Evolutionary conservation across 345 rosid species (phyloP).

Genomic region (Mallotus nudiflorus): DNA sequence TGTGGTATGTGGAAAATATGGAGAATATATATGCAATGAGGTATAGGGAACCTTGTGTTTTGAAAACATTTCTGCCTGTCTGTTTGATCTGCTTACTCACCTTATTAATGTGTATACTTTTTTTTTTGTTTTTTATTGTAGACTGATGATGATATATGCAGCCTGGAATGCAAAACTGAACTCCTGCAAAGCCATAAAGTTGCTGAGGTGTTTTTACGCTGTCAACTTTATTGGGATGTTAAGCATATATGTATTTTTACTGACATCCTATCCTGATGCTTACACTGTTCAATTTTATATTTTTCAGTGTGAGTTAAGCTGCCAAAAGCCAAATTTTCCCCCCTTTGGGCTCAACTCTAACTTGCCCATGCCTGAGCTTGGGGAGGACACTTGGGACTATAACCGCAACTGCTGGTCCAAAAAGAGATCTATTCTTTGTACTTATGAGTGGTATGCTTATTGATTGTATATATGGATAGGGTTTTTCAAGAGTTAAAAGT

Average conservation of each 20-base stretch:
- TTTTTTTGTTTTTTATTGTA: too few species aligned
- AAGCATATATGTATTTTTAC: not conserved
- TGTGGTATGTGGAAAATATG: constrained; percentile 65
- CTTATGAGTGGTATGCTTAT: constrained; percentile 50
- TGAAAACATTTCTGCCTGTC: constrained; percentile 12
- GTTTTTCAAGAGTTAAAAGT: not conserved
- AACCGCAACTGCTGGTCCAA: constrained; percentile 47
- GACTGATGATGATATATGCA: constrained; percentile 81
- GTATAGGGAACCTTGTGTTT: constrained; percentile 29
- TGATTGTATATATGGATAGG: constrained; percentile 4
- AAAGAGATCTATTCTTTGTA: constrained; percentile 59
- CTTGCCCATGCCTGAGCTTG: constrained; percentile 30
- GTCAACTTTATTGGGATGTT: constrained; percentile 9
- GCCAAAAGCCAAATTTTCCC: constrained; percentile 16
- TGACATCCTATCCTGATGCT: constrained; percentile 10
- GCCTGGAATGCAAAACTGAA: constrained; percentile 65
- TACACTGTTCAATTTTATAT: constrained; percentile 8
- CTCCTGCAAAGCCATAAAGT: constrained; percentile 46
- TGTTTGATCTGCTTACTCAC: constrained; percentile 3
- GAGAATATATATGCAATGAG: constrained; percentile 75
- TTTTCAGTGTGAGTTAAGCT: constrained; percentile 36
- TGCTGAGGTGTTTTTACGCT: constrained; percentile 38
- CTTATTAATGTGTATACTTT: constrained; percentile 14
- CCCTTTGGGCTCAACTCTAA: constrained; percentile 27
- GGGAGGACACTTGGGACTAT: constrained; percentile 55